phyloP scores from a whole-genome alignment of 768 basidiomycete genomes.

The Trametes coccinea region DNA sequence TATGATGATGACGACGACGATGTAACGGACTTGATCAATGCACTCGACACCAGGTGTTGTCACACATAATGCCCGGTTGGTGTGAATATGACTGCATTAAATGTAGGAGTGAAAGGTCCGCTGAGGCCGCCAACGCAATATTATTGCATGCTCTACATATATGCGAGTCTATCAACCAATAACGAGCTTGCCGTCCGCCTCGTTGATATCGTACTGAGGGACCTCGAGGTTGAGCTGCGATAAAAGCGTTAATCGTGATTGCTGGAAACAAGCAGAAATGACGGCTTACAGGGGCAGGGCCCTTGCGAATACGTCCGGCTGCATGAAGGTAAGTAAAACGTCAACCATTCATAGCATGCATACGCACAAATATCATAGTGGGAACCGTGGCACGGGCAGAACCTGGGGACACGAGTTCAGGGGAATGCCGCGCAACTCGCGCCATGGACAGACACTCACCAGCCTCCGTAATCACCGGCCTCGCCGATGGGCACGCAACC shows the following conservation, averaged over 20 bases:
- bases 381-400: conserved; percentile 99
- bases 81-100: background rate
- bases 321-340: no score
- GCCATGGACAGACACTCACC: conserved; percentile 52
- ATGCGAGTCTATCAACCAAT: conserved; percentile 59
- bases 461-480: conserved; percentile 96
- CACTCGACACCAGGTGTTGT: conserved; percentile 10
- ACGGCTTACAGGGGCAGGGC: conserved; percentile 84
- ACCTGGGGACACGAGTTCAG: conserved; percentile 44
- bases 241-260: conserved; percentile 15
- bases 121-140: conserved; percentile 2
- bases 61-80: background rate
- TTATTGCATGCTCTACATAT: conserved; percentile 21
- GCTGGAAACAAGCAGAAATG: conserved; percentile 7
- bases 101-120: background rate
- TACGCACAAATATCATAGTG: conserved; percentile 93
- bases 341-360: no score
- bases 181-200: conserved; percentile 81
- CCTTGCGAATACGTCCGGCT: conserved; percentile 95
- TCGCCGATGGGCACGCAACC: conserved; percentile 99
- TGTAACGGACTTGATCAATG: background rate
- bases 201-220: conserved; percentile 85
- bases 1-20: background rate
- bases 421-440: background rate
- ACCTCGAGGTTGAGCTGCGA: conserved; percentile 89